These are phyloP conservation scores for Pulveroboletus sp. DNA, from an alignment of 768 basidiomycete genomes.

Conservation along the genomic window DNA sequence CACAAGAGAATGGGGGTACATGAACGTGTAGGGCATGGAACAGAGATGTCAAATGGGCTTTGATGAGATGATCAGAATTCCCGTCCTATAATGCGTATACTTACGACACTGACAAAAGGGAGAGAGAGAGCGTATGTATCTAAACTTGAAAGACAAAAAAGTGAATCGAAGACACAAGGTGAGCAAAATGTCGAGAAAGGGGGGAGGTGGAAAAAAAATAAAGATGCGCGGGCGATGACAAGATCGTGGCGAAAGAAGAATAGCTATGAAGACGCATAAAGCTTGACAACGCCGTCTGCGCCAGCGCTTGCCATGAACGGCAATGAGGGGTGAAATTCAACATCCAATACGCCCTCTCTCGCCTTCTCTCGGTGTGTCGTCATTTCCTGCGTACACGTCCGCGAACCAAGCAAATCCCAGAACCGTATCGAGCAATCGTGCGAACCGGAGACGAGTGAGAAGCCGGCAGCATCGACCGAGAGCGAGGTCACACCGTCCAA, in stretches of 20 bases:
- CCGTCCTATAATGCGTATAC: slow-evolving; percentile 25
- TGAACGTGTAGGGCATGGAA: background rate
- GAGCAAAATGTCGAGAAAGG: slow-evolving; percentile 7
- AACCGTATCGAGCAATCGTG: slow-evolving; percentile 93
- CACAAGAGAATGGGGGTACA: background rate
- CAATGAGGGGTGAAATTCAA: slow-evolving; percentile 77
- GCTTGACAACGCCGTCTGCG: slow-evolving; percentile 90
- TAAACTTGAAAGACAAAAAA: background rate
- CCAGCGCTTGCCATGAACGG: slow-evolving; percentile 91
- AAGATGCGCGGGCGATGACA: background rate
- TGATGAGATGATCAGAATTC: slow-evolving; percentile 19
- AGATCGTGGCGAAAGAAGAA: background rate
- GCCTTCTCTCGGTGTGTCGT: slow-evolving; percentile 86
- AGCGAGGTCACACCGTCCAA: slow-evolving; percentile 89
- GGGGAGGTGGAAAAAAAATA: background rate
- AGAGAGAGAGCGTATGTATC: background rate
- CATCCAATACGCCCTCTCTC: slow-evolving; percentile 84
- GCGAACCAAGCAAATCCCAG: slow-evolving; percentile 85
- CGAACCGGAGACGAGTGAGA: slow-evolving; percentile 82
- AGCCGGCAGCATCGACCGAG: slow-evolving; percentile 82
- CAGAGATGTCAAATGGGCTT: slow-evolving; percentile 1
- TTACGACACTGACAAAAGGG: slow-evolving; percentile 12
- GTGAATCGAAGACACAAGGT: slow-evolving; percentile 6
- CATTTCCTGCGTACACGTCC: slow-evolving; percentile 83
- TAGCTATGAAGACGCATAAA: slow-evolving; percentile 75